Evolutionary conservation across 2,329 filamentous ascomycete species (phyloP), one percentile per base, ranked within the genome.

Genomic region (Epichloe aotearoae): DNA sequence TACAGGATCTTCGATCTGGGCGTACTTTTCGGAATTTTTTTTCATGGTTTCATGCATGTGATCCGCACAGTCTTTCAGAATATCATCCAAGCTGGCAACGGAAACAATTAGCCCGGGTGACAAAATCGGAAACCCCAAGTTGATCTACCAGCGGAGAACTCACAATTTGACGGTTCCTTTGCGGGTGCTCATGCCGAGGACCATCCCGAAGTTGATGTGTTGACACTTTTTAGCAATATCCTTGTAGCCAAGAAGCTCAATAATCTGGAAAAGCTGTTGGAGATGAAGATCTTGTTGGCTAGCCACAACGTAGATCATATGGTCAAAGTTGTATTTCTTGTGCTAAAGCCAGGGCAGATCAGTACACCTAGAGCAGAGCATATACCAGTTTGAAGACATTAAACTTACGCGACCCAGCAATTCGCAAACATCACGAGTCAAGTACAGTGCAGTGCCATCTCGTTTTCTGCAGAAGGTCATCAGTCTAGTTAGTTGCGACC

Each of bases 1-100:
- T 50, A 81, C 82, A 0, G 91, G 91, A 66, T 97, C 75, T 62
- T 84, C 86, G 19, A 98, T 84, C 68, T 96, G 89, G 51, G 81
- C 72, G 69, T 97, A 98, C 74, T 98, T 98, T 63, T 78, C 75
- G 60, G 86, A 77, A 67, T 97, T 97, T 84, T 85, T 85, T 68
- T 74, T 81, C 93, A 98, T 98, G 48, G 94, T 88, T 54, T 95
- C 88, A 74, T 97, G 91, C 93, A 98, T 98, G 70, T 90, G 88
- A 50, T 96, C 91, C 61, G 81, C 83, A 7, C 94, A 88, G 59
- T 90, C 86, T 15, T 64, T 56, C 36, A 58, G 52, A 15, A 58
- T 58, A 36, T 58, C 56, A 50, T 58, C 47, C 33, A 54, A 42
- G 40, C 53, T 54, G 15, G 19, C 37, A 15, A 17, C 33, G 17